Evolutionary conservation across 495 filamentous ascomycete species (phyloP), one percentile per base, ranked within the genome.

Genomic region (Penicillium atrosanguineum): DNA sequence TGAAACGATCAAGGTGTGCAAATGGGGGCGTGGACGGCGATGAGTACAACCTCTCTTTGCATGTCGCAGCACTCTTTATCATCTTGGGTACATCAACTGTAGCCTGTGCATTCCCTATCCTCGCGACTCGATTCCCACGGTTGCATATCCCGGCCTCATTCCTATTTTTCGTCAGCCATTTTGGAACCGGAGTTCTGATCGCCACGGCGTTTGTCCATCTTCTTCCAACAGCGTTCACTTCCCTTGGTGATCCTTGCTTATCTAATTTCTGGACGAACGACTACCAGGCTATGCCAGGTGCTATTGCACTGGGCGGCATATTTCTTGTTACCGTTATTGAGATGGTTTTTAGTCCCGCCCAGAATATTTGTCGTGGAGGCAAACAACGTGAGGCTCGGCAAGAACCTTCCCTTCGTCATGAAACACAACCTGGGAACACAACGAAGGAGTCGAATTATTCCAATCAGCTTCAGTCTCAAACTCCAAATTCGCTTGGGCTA

Each of bases 141-240:
- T 41, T 65, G 50, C 67, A 63, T 12, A 73, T 75, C 8, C 70
- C 71, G 0, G 18, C 62, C 0, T 60, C 60, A 16, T 78, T 81
- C 38, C 68, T 89, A 53, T 88, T 89, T 67, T 72, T 85, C 39
- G 85, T 83, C 51, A 84, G 86, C 21, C 86, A 91, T 69, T 90
- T 92, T 59, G 88, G 88, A 48, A 90, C 88, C 6, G 88, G 88
- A 40, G 88, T 92, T n/a, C 71, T 92, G 14, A 84, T 91, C 48
- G 87, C 88, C n/a, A 90, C 88, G 7, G 87, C 88, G 15, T 92
- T 92, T 62, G 88, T 90, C 23, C 88, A 91, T 64, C 70, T 82
- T 11, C 85, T 92, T 6, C 87, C 87, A 6, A 90, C 87, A 4
- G 88, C 88, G 4, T 90, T 90, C 64, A 69, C 73, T 25, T 87